Conservation (phyloP, 2,329 filamentous ascomycete species). For the Trichophyton equinum region DNA sequence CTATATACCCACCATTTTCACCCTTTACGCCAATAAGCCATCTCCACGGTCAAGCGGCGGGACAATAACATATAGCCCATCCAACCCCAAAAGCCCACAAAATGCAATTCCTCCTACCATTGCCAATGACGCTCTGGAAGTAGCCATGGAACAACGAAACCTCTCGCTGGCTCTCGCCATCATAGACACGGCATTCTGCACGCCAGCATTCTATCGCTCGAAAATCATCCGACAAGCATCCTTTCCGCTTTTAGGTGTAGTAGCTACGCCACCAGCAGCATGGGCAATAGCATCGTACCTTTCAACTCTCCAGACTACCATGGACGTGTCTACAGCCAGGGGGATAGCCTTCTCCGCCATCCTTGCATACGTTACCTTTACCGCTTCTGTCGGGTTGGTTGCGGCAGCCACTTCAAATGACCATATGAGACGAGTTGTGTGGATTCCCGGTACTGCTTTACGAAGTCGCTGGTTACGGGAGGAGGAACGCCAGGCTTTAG, state of each 20-base stretch:
- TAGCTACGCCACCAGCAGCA: slow-evolving; percentile 27
- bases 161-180: slow-evolving; percentile 67
- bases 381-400: slow-evolving; percentile 68
- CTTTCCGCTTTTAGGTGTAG: slow-evolving; percentile 29
- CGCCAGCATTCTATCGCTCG: slow-evolving; percentile 31
- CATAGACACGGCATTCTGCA: slow-evolving; percentile 48
- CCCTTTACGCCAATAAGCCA: slow-evolving; percentile 74
- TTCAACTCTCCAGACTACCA: slow-evolving; percentile 55
- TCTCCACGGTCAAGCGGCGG: slow-evolving; percentile 50
- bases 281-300: slow-evolving; percentile 60
- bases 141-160: slow-evolving; percentile 67
- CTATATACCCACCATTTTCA: slow-evolving; percentile 65
- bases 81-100: slow-evolving; percentile 55
- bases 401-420: slow-evolving; percentile 81
- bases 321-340: slow-evolving; percentile 64
- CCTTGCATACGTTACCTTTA: slow-evolving; percentile 69
- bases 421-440: slow-evolving; percentile 88
- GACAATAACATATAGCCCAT: slow-evolving; percentile 46
- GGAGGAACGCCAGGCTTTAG: slow-evolving; percentile 76
- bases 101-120: slow-evolving; percentile 60
- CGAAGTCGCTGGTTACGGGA: slow-evolving; percentile 76
- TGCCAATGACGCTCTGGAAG: slow-evolving; percentile 61
- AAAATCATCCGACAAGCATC: slow-evolving; percentile 34
- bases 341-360: slow-evolving; percentile 68
- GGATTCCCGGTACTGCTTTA: slow-evolving; percentile 70